These are phyloP conservation scores for Ceratocystis harringtonii DNA, from an alignment of 2,329 filamentous ascomycete genomes.

Conservation along the genomic window DNA sequence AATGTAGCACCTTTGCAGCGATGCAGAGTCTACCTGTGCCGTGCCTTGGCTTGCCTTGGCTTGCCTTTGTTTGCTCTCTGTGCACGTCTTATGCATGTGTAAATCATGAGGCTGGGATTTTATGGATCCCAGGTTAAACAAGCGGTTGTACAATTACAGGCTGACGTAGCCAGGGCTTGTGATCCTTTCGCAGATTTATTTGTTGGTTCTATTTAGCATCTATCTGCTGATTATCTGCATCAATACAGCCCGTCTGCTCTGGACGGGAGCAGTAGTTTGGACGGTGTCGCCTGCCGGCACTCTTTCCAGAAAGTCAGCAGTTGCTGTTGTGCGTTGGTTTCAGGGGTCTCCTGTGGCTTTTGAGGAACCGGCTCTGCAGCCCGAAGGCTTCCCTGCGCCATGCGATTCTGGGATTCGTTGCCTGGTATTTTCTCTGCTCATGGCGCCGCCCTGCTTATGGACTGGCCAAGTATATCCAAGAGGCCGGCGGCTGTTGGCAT, in stretches of 20 bases:
- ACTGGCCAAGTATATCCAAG: not conserved
- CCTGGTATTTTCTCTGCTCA: not conserved
- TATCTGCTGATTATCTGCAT: not conserved
- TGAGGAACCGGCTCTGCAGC: not conserved
- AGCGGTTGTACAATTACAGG: not conserved
- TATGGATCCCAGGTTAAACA: not conserved
- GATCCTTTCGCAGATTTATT: not conserved
- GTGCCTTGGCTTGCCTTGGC: not conserved
- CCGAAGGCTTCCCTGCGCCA: not conserved
- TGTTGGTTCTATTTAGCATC: too few species aligned
- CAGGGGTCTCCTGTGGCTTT: not conserved
- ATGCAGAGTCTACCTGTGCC: not conserved
- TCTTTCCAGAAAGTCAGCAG: not conserved
- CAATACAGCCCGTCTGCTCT: not conserved
- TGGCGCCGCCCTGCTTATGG: not conserved
- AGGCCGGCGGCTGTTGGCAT: not conserved
- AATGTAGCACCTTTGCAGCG: not conserved
- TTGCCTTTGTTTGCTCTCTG: not conserved
- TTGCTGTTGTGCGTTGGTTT: not conserved
- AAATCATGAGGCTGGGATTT: conserved; percentile 6
- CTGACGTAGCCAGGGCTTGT: not conserved
- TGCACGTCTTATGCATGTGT: conserved; percentile 2
- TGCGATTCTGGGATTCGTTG: not conserved
- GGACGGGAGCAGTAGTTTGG: not conserved
- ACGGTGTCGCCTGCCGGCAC: not conserved